Evolutionary conservation across 192 early-diverging fungal species (phyloP), one percentile per base, ranked within the genome.

Genomic region (Coemansia javaensis): DNA sequence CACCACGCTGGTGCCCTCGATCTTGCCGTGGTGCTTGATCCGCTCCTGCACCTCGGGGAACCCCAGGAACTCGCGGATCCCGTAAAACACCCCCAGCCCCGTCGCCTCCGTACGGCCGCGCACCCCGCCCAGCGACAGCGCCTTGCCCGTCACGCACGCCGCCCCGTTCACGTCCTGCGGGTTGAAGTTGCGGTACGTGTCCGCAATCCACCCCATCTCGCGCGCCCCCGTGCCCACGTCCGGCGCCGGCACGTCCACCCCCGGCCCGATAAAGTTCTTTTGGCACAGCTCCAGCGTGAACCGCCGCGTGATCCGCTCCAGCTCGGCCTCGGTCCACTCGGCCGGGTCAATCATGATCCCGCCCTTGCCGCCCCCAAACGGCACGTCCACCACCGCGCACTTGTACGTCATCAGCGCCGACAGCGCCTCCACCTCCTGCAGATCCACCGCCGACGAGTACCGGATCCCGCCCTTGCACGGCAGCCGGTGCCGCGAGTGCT

Each of bases 161-260:
- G 81, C 82, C n/a, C 85, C 80, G 43, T 88, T 84, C 16, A 89
- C 87, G 60, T 90, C 88, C 45, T 79, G 71, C 4, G 83, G 73
- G 72, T 87, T 81, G 63, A 90, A 88, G 65, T 90, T 87, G 50
- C 85, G 81, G 59, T 86, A 90, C 9, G 88, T 90, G 41, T 90
- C 88, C 62, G 84, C 79, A 37, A 90, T 88, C 88, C 88, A 90
- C 18, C 85, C 82, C 88, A 90, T 90, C 66, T 88, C 87, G 32
- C 86, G 80, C 12, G 85, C 65, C 7, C 82, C 82, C 32, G 88
- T 90, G 48, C 87, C 87, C 13, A 86, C 83, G 70, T 90, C 88
- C 32, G 88, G 88, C 10, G 88, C 88, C 16, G 88, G 88, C 11
- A 90, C 88, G 54, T 90, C 88, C 20, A 85, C 65, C 51, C 85